phyloP scores from a whole-genome alignment of 768 basidiomycete genomes.

The Leccinum incarnatum region DNA sequence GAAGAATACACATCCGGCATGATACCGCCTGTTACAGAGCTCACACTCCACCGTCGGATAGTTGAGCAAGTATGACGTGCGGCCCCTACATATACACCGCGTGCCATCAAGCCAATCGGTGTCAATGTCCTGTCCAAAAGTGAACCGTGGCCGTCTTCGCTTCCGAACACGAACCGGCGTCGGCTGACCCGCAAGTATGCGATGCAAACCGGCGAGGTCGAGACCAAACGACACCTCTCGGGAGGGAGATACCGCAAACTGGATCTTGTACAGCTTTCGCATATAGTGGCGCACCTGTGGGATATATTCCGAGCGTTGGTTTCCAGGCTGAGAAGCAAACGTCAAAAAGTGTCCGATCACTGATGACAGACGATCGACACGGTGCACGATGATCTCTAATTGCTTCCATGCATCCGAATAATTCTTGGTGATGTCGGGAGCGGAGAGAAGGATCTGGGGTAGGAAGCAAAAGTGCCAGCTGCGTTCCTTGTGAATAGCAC shows the following conservation, averaged over 20 bases:
- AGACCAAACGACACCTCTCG: conserved; percentile 80
- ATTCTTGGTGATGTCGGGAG: conserved; percentile 75
- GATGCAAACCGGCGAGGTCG: conserved; percentile 79
- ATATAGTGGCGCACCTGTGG: conserved; percentile 86
- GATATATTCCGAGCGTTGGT: conserved; percentile 75
- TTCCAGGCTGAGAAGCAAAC: conserved; percentile 63
- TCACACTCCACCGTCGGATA: conserved; percentile 69
- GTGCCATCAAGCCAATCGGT: conserved; percentile 72
- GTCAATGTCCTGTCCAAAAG: conserved; percentile 76
- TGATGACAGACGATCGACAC: conserved; percentile 69
- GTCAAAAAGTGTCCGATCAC: conserved; percentile 80
- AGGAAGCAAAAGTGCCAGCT: conserved; percentile 83
- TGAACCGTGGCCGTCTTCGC: conserved; percentile 60
- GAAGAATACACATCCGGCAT: conserved; percentile 75
- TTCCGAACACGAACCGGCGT: conserved; percentile 47
- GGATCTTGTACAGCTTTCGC: conserved; percentile 86
- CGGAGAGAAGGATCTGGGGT: conserved; percentile 62
- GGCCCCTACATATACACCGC: conserved; percentile 77
- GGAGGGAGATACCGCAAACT: conserved; percentile 82
- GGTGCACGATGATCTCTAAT: conserved; percentile 75
- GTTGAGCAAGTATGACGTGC: conserved; percentile 55
- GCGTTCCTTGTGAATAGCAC: conserved; percentile 76
- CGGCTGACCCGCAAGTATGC: conserved; percentile 71
- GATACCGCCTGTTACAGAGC: conserved; percentile 62
- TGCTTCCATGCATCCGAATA: conserved; percentile 82